Percentiles rank a stretch among this genome's conserved stretches.
Conservation (phyloP, 352 stramenopile genomes). For the Globisporangium solare region DNA sequence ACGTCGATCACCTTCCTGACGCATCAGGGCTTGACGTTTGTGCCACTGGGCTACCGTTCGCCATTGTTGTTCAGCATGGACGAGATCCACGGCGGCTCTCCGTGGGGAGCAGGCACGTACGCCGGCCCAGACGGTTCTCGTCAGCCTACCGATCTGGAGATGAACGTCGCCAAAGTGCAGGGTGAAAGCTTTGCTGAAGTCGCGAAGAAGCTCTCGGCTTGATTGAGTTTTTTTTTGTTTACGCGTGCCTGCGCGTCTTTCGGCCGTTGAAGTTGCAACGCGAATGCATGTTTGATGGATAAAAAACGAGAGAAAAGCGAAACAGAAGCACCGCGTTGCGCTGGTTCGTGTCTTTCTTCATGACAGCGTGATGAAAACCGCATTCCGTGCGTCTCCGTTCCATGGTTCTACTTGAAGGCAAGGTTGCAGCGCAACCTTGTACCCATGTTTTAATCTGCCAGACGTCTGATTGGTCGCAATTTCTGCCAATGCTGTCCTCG, state of each 20-base stretch:
- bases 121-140: constrained; percentile 78
- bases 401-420: too few species aligned
- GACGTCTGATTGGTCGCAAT: too few species aligned
- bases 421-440: too few species aligned
- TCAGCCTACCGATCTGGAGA: constrained; percentile 76
- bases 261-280: too few species aligned
- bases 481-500: too few species aligned
- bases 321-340: too few species aligned
- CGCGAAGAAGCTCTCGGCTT: constrained; percentile 72
- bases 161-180: constrained; percentile 71
- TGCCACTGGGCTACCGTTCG: constrained; percentile 80
- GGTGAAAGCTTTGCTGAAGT: constrained; percentile 80
- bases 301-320: not conserved
- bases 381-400: too few species aligned
- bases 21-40: constrained; percentile 73
- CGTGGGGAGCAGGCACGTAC: constrained; percentile 84
- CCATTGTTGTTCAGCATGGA: constrained; percentile 69
- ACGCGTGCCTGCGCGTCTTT: too few species aligned
- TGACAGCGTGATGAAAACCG: too few species aligned
- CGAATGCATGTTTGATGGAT: too few species aligned
- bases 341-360: too few species aligned
- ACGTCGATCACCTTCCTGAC: constrained; percentile 61
- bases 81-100: constrained; percentile 68
- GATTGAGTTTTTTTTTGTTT: constrained; percentile 3
- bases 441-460: too few species aligned